Evolutionary conservation across 2,329 filamentous ascomycete species (phyloP), one percentile per base, ranked within the genome.

Genomic region (Whalleya microplaca): DNA sequence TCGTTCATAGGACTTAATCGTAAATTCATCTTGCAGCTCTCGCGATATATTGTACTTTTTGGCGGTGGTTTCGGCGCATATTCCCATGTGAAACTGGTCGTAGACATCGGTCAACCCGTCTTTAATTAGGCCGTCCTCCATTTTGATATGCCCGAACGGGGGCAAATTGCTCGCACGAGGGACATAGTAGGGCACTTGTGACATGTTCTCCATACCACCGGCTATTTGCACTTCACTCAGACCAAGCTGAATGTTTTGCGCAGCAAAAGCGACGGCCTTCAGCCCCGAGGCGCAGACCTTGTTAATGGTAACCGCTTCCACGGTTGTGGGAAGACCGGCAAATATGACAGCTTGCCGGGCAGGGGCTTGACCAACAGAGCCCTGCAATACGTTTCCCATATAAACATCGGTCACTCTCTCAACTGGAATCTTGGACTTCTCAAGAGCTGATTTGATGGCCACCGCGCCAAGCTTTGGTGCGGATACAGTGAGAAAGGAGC

Each of bases 181-280:
- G 27, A 96, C 78, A 72, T 97, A 98, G 76, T 96, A 96, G 2
- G 95, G 95, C 3, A 96, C 92, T 41, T 90, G 84, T 5, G 91
- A 91, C 95, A 99, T 99, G 76, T 91, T 97, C 79, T 99, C 95
- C 90, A 99, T 97, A 51, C 95, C 95, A 60, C 95, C 95, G 1
- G 95, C 95, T 7, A 98, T 82, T 72, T 96, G 90, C 0, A 90
- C 93, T 69, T 96, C 91, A 16, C 92, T 85, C 9, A 96, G 82
- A 4, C 95, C 94, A 10, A 99, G 84, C 75, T 97, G 91, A 66
- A 98, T 96, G 70, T 96, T 95, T 71, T 96, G 92, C 1, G 94
- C 94, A 1, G 94, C 95, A 44, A 98, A 84, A 20, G 84, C 87
- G 3, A 98, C 92, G 1, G 95, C 90, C 75, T 99, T 99, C 64